Base-by-base conservation (phyloP, 1,284 basidiomycete genomes). In the Coniferiporia weirii region DNA sequence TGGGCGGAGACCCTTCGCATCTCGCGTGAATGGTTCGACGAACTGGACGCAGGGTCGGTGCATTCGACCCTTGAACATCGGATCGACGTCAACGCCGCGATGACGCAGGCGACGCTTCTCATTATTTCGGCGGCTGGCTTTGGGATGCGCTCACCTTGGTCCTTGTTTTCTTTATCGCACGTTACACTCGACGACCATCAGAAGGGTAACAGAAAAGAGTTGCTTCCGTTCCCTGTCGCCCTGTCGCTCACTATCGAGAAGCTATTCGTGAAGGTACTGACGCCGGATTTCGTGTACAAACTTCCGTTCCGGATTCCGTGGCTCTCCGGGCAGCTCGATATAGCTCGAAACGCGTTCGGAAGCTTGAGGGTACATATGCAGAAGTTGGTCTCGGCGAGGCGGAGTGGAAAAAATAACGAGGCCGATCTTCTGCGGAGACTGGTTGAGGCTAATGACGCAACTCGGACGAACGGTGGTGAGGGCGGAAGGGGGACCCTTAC, bases 161-260 rank as follows among this genome's bases (percentile, higher is more conserved):
- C 48, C 4, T 44, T 13, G 22, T 49, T 40, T 27, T 32, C 43
- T 34, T 12, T 36, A 22, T 13, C 13, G 49, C 17, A 32, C 27
- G 10, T 47, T 27, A 5, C 27, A 5, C 15, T 12, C 54, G 27
- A 13, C n/a, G 34, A 27, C 27, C 5, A 27, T 5, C 27, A 27
- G 27, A 27, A 27, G 5, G 27, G 5, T 27, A 27, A 20, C 35
- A 10, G 19, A 22, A 8, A 15, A 4, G n/a, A 10, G 40, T 50
- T 52, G 2, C 63, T 66, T 60, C 61, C 63, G 2, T 65, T 65
- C 54, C 62, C 60, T 13, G 56, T 60, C 34, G 64, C 65, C 1
- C 62, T 66, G 17, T 60, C 56, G 12, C 58, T 61, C 3, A 61
- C 64, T 4, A 61, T 62, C 19, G 57, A 62, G 47, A 65, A 65